Evolutionary conservation across 441 rosid species (phyloP).

Genomic region (Populus tomentosa): DNA sequence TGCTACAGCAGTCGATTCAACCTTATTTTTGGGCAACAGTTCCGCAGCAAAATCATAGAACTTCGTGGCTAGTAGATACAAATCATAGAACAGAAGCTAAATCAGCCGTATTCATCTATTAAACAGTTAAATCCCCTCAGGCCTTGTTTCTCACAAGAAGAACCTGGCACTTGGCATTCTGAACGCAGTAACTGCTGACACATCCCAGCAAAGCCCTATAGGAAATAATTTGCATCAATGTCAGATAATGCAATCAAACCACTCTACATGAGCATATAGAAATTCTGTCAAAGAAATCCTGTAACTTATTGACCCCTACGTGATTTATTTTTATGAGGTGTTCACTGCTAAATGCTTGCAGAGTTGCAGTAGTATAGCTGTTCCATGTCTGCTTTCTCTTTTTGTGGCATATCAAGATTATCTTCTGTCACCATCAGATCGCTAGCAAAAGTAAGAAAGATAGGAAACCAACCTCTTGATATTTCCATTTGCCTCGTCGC

Average conservation of each 20-base stretch:
- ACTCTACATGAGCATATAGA: neutral
- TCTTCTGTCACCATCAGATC: neutral
- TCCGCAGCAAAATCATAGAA: too few species aligned
- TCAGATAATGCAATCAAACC: neutral
- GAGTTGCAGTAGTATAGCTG: too few species aligned
- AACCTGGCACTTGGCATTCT: conserved; percentile 46
- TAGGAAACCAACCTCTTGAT: conserved; percentile 26
- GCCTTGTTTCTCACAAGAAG: conserved; percentile 37
- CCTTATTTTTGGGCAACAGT: neutral
- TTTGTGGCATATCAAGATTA: neutral
- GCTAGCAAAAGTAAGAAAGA: neutral
- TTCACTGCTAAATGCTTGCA: neutral
- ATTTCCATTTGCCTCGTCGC: conserved; percentile 26
- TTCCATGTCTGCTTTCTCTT: neutral
- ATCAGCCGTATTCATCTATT: neutral
- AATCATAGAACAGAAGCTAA: neutral
- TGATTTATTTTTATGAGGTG: neutral
- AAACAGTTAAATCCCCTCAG: neutral
- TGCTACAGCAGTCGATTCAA: neutral
- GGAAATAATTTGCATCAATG: neutral
- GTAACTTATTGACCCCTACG: neutral
- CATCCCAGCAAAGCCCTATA: conserved; percentile 9
- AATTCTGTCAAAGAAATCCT: neutral
- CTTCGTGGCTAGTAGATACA: neutral
- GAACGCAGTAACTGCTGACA: conserved; percentile 40